Evolutionary conservation across 495 filamentous ascomycete genomes (phyloP), one percentile per base, ranked within the genome.

Genomic region (Daldinia bambusicola): DNA sequence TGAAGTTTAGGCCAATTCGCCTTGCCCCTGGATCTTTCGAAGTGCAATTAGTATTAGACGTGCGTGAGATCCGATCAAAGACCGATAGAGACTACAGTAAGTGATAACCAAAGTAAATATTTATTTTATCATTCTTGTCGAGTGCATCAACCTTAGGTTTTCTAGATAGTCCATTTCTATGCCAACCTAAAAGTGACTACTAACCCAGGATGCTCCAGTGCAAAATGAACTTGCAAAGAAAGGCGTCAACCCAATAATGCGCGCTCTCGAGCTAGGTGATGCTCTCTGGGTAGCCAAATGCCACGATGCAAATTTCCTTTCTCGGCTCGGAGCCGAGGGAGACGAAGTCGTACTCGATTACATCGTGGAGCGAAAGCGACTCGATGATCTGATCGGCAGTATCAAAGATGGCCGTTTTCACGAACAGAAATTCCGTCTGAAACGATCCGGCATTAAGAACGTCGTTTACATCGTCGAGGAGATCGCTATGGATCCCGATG

Each of bases 401-500:
- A 92, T 95, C 76, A 94, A 91, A 76, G 93, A 95, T 58, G 91
- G 92, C 0, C 88, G 93, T 0, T 95, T 94, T 72, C 90, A 90
- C 70, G 93, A 96, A 72, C 93, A 96, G 69, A 95, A 96, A 71
- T 95, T 93, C 70, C 89, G 93, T 1, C 84, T 95, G 2, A 84
- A 84, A 40, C 88, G 88, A 59, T 90, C 87, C 0, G 92, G 92
- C 1, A 81, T 94, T 32, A 88, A 86, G 62, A 91, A 94, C 61
- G 89, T 95, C 31, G 84, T 92, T 51, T 96, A 95, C 71, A 80
- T 96, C n/a, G 84, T 95, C 56, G 93, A 96, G 73, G 90, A 95
- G 65, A 89, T 85, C 16, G 61, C 82, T 14, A 83, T 93, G 69
- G 82, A 86, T 48, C 56, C 80, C 0, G 79, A 80, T 12, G 78